phyloP scores from a whole-genome alignment of 768 basidiomycete genomes.

The Collybiopsis luxurians region DNA sequence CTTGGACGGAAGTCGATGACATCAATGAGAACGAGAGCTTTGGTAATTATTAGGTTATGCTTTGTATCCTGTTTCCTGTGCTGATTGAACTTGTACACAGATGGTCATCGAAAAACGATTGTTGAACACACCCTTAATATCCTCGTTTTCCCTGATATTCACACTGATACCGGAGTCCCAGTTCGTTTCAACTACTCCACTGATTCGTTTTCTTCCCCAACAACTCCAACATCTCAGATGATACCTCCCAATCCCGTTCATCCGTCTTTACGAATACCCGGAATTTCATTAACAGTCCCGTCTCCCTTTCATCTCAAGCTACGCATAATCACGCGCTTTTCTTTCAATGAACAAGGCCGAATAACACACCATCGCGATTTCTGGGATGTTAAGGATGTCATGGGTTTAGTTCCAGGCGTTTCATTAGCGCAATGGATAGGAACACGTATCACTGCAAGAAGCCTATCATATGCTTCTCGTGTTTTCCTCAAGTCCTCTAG shows the following conservation, averaged over 20 bases:
- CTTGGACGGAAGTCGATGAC: slow-evolving; percentile 76
- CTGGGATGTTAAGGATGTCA: slow-evolving; percentile 78
- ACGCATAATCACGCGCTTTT: slow-evolving; percentile 66
- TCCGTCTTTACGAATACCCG: slow-evolving; percentile 55
- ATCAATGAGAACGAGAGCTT: slow-evolving; percentile 79
- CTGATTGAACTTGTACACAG: slow-evolving; percentile 30
- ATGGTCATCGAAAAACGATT: slow-evolving; percentile 70
- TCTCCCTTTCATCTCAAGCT: slow-evolving; percentile 76
- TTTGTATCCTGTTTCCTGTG: neutral
- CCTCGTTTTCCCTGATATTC: slow-evolving; percentile 70
- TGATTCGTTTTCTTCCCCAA: slow-evolving; percentile 35
- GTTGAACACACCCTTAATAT: slow-evolving; percentile 81
- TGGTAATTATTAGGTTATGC: slow-evolving; percentile 41
- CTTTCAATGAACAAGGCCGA: slow-evolving; percentile 80
- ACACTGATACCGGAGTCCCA: slow-evolving; percentile 40
- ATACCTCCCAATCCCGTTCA: slow-evolving; percentile 29
- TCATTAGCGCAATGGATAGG: slow-evolving; percentile 67
- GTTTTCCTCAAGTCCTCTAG: neutral
- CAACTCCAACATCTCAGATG: slow-evolving; percentile 24
- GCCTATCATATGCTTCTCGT: slow-evolving; percentile 28
- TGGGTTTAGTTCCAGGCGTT: slow-evolving; percentile 70
- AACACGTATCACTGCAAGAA: slow-evolving; percentile 57
- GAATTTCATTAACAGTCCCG: slow-evolving; percentile 54
- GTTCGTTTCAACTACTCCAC: slow-evolving; percentile 29
- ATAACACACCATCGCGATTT: slow-evolving; percentile 79